These are phyloP conservation scores for Phytophthora quininea DNA, from an alignment of 352 stramenopile genomes.

Conservation along the genomic window DNA sequence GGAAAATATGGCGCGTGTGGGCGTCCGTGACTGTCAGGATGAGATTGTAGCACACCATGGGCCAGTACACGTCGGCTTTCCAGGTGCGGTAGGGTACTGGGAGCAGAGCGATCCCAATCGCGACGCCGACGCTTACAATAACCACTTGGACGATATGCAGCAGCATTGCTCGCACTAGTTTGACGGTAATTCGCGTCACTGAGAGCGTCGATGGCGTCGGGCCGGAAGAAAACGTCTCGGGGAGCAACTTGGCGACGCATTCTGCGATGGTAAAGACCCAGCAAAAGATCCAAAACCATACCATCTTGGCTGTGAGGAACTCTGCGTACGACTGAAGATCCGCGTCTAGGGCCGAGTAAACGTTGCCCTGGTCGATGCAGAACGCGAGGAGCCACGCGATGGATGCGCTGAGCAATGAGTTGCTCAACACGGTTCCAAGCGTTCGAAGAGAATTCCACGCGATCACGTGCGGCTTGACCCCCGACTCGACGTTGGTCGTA, in stretches of 20 bases:
- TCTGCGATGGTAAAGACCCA: conserved; percentile 11
- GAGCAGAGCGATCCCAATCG: not conserved
- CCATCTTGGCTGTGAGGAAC: conserved; percentile 13
- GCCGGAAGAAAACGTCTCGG: not conserved
- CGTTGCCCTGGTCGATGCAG: conserved; percentile 4
- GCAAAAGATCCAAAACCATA: conserved; percentile 12
- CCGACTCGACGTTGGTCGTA: not conserved
- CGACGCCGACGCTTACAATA: conserved; percentile 1
- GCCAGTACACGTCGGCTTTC: conserved; percentile 8
- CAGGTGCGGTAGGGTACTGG: not conserved
- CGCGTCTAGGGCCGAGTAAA: not conserved
- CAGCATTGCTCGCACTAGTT: conserved; percentile 5
- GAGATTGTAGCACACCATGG: conserved; percentile 6
- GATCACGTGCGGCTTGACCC: not conserved
- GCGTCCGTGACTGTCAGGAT: conserved; percentile 10
- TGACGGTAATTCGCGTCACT: not conserved
- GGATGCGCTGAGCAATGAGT: conserved; percentile 4
- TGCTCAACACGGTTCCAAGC: conserved; percentile 11
- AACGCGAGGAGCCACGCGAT: conserved; percentile 10
- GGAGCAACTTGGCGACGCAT: conserved; percentile 11
- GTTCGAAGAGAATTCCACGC: not conserved
- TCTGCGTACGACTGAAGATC: conserved; percentile 4
- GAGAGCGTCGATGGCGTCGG: not conserved
- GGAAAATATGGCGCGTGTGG: conserved; percentile 14
- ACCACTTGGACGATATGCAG: not conserved